Evolutionary conservation across 345 rosid genomes (phyloP), one percentile per base, ranked within the genome.

Genomic region (Tarenaya hassleriana): DNA sequence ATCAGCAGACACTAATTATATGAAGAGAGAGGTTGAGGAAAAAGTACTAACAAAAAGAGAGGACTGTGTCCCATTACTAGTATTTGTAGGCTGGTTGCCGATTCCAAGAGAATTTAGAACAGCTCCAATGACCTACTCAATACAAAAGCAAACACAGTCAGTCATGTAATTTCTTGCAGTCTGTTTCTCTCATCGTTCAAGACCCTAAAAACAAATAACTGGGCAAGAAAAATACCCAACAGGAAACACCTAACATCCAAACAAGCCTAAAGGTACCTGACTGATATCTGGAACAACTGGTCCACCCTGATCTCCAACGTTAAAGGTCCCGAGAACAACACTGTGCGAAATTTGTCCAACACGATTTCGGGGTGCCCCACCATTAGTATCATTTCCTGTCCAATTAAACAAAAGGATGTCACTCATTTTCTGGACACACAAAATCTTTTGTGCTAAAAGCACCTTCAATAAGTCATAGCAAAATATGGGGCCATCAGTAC

Each of bases 241-340:
- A 18, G 11, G 31, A 56, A 21, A 41, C 49, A 56, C 41, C 46
- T 34, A 49, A 33, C 37, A 51, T 32, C 20, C 29, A 21, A 55
- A 43, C 29, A 24, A 40, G 21, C 31, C 41, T 21, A 9, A 48
- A 18, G 47, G 52, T 63, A 91, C 98, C 83, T 73, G 77, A 42
- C 39, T 54, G 35, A 87, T 41, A 50, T 91, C 96, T 14, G 92
- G 89, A 59, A 57, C 78, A 55, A 52, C 43, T 49, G 80, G 82
- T 69, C 84, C 90, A 53, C 81, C 77, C 72, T 83, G 90, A 58
- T 84, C 98, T 58, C 86, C 88, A 70, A 81, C 77, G 72, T 84
- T 87, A 65, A 74, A 76, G 41, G 79, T 67, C 50, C 96, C 95
- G 58, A 87, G 92, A 77, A 87, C 82, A 19, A 84, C 84, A 64